Evolutionary conservation across 805 yeast genomes (phyloP).

Genomic region (Wickerhamiella lipophila): DNA sequence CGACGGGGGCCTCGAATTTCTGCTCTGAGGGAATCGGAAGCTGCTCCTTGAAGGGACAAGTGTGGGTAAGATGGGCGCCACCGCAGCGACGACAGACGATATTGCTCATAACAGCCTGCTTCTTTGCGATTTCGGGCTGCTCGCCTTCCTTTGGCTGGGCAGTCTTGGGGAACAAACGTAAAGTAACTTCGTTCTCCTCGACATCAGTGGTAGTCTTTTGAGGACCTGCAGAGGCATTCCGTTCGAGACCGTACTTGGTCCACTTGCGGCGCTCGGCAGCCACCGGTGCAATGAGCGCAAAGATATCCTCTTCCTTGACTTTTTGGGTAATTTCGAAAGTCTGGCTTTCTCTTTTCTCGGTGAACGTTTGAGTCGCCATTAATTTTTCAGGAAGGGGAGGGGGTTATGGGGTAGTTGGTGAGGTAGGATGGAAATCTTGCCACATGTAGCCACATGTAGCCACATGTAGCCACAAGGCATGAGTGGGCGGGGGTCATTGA

Average conservation of each 20-base stretch:
- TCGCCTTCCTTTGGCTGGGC: constrained; percentile 34
- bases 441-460: too few species aligned
- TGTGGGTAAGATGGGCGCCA: constrained; percentile 83
- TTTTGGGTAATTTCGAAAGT: constrained; percentile 80
- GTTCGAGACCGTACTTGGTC: constrained; percentile 79
- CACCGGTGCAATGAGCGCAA: constrained; percentile 68
- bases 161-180: constrained; percentile 46
- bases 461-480: too few species aligned
- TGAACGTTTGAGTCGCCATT: constrained; percentile 14
- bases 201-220: constrained; percentile 77
- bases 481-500: too few species aligned
- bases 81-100: constrained; percentile 80
- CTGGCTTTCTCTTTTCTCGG: constrained; percentile 50
- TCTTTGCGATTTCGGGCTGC: constrained; percentile 38
- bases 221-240: constrained; percentile 72
- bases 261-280: constrained; percentile 84
- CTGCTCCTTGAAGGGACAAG: constrained; percentile 92
- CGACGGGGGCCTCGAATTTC: constrained; percentile 25
- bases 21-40: constrained; percentile 43
- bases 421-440: too few species aligned
- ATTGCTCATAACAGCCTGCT: constrained; percentile 32
- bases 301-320: constrained; percentile 61
- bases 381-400: neutral
- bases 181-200: constrained; percentile 49
- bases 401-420: too few species aligned